Evolutionary conservation across 2,329 filamentous ascomycete species (phyloP).

Genomic region (Fusarium longipes): DNA sequence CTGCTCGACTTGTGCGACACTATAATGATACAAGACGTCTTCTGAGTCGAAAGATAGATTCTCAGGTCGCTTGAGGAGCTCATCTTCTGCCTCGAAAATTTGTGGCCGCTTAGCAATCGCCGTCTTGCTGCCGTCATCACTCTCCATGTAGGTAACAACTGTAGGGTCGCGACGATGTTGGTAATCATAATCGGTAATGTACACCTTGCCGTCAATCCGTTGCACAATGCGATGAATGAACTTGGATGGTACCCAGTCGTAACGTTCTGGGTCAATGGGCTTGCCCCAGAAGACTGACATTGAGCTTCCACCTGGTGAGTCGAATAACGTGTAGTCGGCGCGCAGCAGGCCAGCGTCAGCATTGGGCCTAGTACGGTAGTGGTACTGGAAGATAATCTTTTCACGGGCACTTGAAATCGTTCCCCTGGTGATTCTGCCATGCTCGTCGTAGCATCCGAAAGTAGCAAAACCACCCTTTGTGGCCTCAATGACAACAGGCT

Average conservation of each 20-base stretch:
- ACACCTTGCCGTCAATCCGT: constrained; percentile 14
- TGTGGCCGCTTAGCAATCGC: constrained; percentile 15
- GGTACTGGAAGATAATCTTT: constrained; percentile 32
- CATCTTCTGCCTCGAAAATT: background rate
- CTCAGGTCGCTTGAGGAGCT: background rate
- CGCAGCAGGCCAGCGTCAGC: constrained; percentile 28
- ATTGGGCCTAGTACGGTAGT: constrained; percentile 24
- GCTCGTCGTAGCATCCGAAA: constrained; percentile 30
- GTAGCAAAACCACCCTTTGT: constrained; percentile 7
- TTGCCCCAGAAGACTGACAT: constrained; percentile 39
- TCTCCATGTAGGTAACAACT: constrained; percentile 17
- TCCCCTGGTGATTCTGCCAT: constrained; percentile 28
- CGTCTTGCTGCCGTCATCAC: constrained; percentile 12
- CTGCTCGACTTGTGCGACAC: background rate
- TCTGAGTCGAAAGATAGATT: background rate
- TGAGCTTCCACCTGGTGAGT: background rate
- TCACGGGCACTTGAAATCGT: background rate
- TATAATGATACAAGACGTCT: constrained; percentile 1
- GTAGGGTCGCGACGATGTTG: constrained; percentile 32
- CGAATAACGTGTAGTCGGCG: constrained; percentile 22
- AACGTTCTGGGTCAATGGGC: constrained; percentile 25
- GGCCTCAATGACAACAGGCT: constrained; percentile 13
- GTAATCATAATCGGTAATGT: constrained; percentile 32
- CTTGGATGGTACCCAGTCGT: constrained; percentile 33
- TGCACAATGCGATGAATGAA: constrained; percentile 27